These are phyloP conservation scores for Pseudogymnoascus sp. DNA, from an alignment of 2,329 filamentous ascomycete species.

Conservation along the genomic window DNA sequence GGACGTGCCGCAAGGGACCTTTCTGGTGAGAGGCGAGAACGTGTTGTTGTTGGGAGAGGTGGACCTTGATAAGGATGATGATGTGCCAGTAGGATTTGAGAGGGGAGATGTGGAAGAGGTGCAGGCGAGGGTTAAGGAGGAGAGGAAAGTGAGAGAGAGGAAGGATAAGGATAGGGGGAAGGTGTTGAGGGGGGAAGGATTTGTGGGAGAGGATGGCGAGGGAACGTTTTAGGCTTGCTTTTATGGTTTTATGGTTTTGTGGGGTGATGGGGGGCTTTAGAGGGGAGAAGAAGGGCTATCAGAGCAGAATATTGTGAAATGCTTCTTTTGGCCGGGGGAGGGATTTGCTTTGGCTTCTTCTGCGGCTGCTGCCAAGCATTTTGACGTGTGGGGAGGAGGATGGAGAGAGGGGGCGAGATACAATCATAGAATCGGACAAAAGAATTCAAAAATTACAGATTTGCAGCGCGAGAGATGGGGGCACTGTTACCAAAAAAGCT, in stretches of 20 bases:
- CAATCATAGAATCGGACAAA: neutral
- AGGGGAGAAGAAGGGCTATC: slow-evolving; percentile 9
- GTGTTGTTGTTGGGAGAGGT: slow-evolving; percentile 94
- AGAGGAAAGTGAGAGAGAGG: slow-evolving; percentile 58
- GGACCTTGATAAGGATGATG: slow-evolving; percentile 91
- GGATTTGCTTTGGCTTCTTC: neutral
- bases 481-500: neutral
- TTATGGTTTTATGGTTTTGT: neutral
- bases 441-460: neutral
- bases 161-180: slow-evolving; percentile 63
- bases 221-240: neutral
- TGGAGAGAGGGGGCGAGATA: neutral
- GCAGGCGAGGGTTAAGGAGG: slow-evolving; percentile 62
- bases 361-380: neutral
- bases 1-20: slow-evolving; percentile 78
- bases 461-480: neutral
- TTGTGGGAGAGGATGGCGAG: slow-evolving; percentile 69
- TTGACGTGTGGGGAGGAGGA: neutral
- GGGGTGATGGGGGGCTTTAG: neutral
- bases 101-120: slow-evolving; percentile 60
- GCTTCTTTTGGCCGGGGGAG: slow-evolving; percentile 24
- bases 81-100: slow-evolving; percentile 62
- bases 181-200: slow-evolving; percentile 69
- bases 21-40: slow-evolving; percentile 91
- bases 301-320: slow-evolving; percentile 46